Evolutionary conservation across 805 yeast species (phyloP), one percentile per base, ranked within the genome.

Genomic region (Nakazawaea ernobii): DNA sequence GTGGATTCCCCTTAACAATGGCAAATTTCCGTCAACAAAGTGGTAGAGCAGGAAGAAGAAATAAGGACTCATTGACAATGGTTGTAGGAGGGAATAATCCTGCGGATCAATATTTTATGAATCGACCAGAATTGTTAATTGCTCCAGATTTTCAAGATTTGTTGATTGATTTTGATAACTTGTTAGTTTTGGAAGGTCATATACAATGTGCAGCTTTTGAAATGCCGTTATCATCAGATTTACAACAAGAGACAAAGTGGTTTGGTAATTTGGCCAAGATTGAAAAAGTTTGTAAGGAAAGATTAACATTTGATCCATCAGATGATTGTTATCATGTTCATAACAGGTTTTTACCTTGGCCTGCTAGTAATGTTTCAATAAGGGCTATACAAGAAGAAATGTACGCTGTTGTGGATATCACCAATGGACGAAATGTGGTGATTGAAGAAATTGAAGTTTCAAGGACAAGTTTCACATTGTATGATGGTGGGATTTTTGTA

Each of bases 1-100:
- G 95, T 58, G 98, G 98, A 0, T 94, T 94, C 53, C 99, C 99
- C 0, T 69, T 80, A 17, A 86, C 96, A 45, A 74, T 90, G 50
- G 82, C 95, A 43, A 89, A 89, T 52, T 78, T 94, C 59, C 88
- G 91, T 56, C 99, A 94, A 65, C 99, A 94, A 59, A 84, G 94
- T 69, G 99, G 99, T 33, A 75, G 99, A 59, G 98, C 97, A 0
- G 99, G 99, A 14, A 74, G 99, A 61, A 80, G 96, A 53, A 79
- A 76, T 45, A 77, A 77, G 46, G 97, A 94, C 42, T 88, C 97
- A 4, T 65, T 94, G 59, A 92, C 97, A 0, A 67, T 94, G 3
- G 80, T 86, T 45, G 87, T 94, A 10, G 94, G 91, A 1, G 85
- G 94, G 33, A 79, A 81, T 26, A 81, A 83, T 13, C 96, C 97